Base-by-base conservation (phyloP, 805 yeast genomes). In the Wickerhamiella nectarea region DNA sequence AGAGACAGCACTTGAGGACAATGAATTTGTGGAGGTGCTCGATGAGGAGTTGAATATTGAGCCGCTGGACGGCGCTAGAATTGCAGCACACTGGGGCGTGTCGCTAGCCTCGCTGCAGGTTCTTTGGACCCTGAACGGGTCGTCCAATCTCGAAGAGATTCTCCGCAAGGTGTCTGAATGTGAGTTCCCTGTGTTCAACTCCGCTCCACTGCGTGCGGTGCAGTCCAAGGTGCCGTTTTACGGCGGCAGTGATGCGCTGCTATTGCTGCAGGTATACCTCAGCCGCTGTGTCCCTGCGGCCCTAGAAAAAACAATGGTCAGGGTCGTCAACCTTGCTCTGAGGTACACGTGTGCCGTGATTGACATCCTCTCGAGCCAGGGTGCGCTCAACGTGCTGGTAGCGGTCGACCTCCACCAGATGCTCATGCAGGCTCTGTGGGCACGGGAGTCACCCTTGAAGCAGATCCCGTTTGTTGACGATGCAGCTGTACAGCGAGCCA, bases 321-420 rank as follows among this genome's bases (percentile, higher is more conserved):
- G 56, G 0, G 69, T 86, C 1, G 58, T 87, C 11, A 61, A 65
- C 17, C 69, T 62, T 36, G 59, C 74, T 0, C 47, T 79, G 38
- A 66, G 65, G 2, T 54, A 86, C 17, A 60, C 83, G 6, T 69
- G 76, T 51, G 83, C 89, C 0, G 64, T 76, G 38, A 77, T 83
- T 15, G 96, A 91, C 58, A 63, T 79, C 1, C 63, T 86, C 31
- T 77, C 94, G 0, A 74, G 84, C 50, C 85, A 85, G 47, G 95
- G 96, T 0, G 67, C 71, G 50, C 62, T 87, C 54, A 80, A 76
- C 57, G 86, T 94, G 0, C 68, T 84, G 50, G 69, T 72, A 36
- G 89, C 84, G 0, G 82, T 91, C 82, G 96, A 91, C 56, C 57
- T 86, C 41, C 71, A 81, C 1, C 98, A 91, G 57, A 82, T 85